A percentile compares a stretch with the other conserved stretches of the same genome.
Evolutionary conservation across 2,329 filamentous ascomycete species (phyloP).

Genomic region (Fusarium pininemorale): DNA sequence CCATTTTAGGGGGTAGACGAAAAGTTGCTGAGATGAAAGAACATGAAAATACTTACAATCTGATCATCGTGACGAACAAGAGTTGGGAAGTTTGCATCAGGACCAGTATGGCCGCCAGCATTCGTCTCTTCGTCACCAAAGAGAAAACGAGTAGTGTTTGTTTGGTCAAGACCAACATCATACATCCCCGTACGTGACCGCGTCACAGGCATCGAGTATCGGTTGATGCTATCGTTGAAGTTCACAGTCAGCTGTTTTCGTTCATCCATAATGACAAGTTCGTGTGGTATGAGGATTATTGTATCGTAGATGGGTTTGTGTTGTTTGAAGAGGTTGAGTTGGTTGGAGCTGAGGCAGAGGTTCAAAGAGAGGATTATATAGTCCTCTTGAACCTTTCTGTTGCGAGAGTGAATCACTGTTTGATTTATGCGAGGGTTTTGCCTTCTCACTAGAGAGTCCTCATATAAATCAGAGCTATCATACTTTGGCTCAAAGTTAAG

Average conservation of each 20-base stretch:
- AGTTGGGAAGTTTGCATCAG: conserved; percentile 88
- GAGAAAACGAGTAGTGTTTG: conserved; percentile 85
- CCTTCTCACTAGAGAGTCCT: conserved; percentile 20
- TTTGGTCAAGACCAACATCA: conserved; percentile 78
- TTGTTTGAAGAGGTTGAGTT: background rate
- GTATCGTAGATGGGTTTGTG: background rate
- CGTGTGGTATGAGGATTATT: background rate
- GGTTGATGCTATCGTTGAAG: conserved; percentile 71
- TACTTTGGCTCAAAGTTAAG: background rate
- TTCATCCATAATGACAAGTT: background rate
- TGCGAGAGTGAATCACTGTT: conserved; percentile 25
- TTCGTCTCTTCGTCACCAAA: conserved; percentile 80
- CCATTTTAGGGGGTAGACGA: background rate
- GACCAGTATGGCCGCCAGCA: conserved; percentile 60
- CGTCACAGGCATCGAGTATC: conserved; percentile 93
- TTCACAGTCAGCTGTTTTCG: conserved; percentile 33
- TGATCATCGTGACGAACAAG: conserved; percentile 73
- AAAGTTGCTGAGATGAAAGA: conserved; percentile 7
- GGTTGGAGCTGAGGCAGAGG: background rate
- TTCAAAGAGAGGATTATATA: conserved; percentile 22
- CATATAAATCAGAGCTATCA: background rate
- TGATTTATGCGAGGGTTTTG: background rate
- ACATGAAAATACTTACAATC: conserved; percentile 56
- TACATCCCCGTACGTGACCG: conserved; percentile 73
- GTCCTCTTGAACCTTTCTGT: background rate